Percentiles rank a stretch among this genome's conserved stretches.
Conservation (phyloP, 148 eudicot species). For the Fagopyrum tataricum region DNA sequence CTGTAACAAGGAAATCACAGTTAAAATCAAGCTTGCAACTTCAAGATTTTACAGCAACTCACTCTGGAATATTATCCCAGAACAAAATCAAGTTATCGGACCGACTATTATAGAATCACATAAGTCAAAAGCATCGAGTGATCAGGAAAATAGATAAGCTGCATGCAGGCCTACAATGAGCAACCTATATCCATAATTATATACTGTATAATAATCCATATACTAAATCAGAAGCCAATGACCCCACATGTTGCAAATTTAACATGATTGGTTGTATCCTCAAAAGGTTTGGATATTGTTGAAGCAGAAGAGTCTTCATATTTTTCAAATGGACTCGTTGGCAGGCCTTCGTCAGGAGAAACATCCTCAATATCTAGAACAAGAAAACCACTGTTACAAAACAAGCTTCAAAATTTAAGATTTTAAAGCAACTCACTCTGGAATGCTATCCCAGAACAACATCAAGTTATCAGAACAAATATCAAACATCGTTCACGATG, state of each 20-base stretch:
- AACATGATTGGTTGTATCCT: not conserved
- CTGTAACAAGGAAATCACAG: slow-evolving; percentile 31
- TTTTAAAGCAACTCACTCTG: not conserved
- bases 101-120: no score
- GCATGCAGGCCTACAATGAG: not conserved
- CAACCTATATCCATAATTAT: no score
- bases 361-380: slow-evolving; percentile 82
- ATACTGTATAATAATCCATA: no score
- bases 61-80: not conserved
- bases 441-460: not conserved
- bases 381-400: not conserved
- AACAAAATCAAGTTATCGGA: not conserved
- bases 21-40: not conserved
- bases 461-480: not conserved
- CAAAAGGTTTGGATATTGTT: slow-evolving; percentile 20
- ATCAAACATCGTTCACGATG: not conserved
- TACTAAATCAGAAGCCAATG: no score
- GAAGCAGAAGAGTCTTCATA: slow-evolving; percentile 34
- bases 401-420: not conserved
- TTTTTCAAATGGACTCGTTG: slow-evolving; percentile 56
- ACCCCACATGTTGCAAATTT: no score
- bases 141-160: not conserved
- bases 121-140: not conserved
- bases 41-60: not conserved
- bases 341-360: slow-evolving; percentile 69